Conservation (phyloP, 345 rosid species). For the Pistacia integerrima region DNA sequence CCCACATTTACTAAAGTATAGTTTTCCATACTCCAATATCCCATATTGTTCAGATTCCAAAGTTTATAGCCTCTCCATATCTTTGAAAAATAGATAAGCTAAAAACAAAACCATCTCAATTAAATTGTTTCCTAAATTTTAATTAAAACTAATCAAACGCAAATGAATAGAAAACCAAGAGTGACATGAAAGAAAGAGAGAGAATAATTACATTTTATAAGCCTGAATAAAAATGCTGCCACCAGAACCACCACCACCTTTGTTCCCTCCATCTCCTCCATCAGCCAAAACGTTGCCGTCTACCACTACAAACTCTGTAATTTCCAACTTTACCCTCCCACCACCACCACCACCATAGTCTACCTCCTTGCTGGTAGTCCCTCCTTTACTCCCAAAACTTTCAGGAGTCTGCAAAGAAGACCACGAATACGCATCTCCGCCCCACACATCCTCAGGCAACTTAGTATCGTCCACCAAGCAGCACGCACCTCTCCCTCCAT, state of each 20-base stretch:
- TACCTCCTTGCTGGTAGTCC: conserved; percentile 78
- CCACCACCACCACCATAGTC: conserved; percentile 96
- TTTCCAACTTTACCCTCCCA: conserved; percentile 64
- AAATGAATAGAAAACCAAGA: not conserved
- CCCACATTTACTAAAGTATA: not conserved
- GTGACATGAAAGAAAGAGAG: conserved; percentile 23
- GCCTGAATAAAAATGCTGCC: conserved; percentile 82
- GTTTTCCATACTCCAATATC: not conserved
- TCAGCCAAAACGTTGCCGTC: conserved; percentile 79
- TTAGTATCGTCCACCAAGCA: conserved; percentile 64
- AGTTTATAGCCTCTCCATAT: conserved; percentile 1
- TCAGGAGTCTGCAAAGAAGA: conserved; percentile 66
- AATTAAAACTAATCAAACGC: not conserved
- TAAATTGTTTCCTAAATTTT: not conserved
- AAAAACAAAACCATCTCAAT: conserved; percentile 3
- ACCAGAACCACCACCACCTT: conserved; percentile 98
- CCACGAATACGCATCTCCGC: conserved; percentile 99
- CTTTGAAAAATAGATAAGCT: not conserved
- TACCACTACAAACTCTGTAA: conserved; percentile 51
- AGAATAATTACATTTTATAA: conserved; percentile 68
- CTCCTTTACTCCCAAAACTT: conserved; percentile 92
- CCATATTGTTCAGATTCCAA: not conserved
- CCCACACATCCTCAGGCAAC: conserved; percentile 97
- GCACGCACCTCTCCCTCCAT: conserved; percentile 95
- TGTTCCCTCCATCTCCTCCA: conserved; percentile 81